A percentile compares a stretch with the other conserved stretches of the same genome.
phyloP scores from a whole-genome alignment of 805 yeast genomes.

The Metschnikowia proteae region DNA sequence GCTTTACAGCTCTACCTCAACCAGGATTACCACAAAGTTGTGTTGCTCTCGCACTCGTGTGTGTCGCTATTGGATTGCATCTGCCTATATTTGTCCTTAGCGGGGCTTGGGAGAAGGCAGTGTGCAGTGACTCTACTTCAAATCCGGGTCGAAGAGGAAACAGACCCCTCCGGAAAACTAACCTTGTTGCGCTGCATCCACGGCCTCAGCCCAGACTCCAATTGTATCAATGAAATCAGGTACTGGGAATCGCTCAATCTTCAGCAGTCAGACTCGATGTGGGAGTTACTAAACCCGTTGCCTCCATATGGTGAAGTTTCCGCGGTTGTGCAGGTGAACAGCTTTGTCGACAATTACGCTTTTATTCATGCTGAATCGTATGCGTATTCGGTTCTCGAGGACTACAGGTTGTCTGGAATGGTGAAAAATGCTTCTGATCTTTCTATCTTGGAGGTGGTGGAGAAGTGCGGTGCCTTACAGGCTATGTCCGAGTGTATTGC shows the following conservation, averaged over 20 bases:
- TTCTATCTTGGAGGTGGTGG: neutral
- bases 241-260: conserved; percentile 8
- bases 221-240: conserved; percentile 3
- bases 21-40: conserved; percentile 7
- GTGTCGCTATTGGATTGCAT: conserved; percentile 6
- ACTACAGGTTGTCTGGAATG: neutral
- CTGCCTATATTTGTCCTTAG: conserved; percentile 8
- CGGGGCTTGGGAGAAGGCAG: conserved; percentile 10
- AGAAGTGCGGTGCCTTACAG: neutral
- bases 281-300: neutral
- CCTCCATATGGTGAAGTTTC: neutral
- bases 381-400: conserved; percentile 3
- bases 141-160: conserved; percentile 4
- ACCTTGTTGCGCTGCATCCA: conserved; percentile 6
- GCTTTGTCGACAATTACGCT: conserved; percentile 1
- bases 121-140: conserved; percentile 10
- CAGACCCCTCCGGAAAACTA: conserved; percentile 5
- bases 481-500: neutral
- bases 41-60: conserved; percentile 7
- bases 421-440: neutral
- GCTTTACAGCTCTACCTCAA: conserved; percentile 6
- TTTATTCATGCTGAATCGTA: conserved; percentile 7
- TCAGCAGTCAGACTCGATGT: neutral
- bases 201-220: conserved; percentile 2
- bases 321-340: neutral